Evolutionary conservation across 345 rosid species (phyloP), one percentile per base, ranked within the genome.

Genomic region (Eucalyptus cloeziana): DNA sequence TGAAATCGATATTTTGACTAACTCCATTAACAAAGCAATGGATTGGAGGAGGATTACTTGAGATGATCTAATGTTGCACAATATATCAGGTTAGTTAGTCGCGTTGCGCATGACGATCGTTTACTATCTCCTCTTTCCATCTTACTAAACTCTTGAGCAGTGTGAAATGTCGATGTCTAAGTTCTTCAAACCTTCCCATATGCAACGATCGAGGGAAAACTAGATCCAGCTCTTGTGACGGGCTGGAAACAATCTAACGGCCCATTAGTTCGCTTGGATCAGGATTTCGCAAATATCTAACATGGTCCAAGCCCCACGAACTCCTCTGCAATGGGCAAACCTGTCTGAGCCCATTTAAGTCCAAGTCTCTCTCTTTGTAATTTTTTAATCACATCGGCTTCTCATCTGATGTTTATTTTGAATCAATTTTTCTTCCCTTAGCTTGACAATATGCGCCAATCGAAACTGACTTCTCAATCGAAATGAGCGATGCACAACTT

Each of bases 81-180:
- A 40, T 44, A 76, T 76, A 37, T 76, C 47, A 10, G 47, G 47
- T 76, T 76, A 10, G 45, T 76, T 1, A 76, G 2, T 40, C 22
- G 30, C 24, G 47, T 76, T 40, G 47, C 30, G 24, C 30, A 12
- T 11, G 85, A 21, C 30, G 30, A 76, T 21, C 83, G 7, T 76
- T 24, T 21, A 37, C 13, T 21, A 2, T 76, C 13, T 76, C 37
- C 27, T 10, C 47, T 24, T 40, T 76, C 0, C 0, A 40, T 37
- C 83, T 21, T 47, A 21, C 83, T 37, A 19, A 21, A 76, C 30
- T 37, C 24, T 76, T 8, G 47, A 21, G 85, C 85, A 13, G 40
- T 40, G 47, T 10, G 47, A 76, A 40, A 43, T 21, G 83, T 40
- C 47, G 7, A 37, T 37, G 47, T 76, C 83, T 22, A 40, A 76